Base-by-base conservation (phyloP, 225 moss, liverwort and hornwort genomes). In the Climacium dendroides region DNA sequence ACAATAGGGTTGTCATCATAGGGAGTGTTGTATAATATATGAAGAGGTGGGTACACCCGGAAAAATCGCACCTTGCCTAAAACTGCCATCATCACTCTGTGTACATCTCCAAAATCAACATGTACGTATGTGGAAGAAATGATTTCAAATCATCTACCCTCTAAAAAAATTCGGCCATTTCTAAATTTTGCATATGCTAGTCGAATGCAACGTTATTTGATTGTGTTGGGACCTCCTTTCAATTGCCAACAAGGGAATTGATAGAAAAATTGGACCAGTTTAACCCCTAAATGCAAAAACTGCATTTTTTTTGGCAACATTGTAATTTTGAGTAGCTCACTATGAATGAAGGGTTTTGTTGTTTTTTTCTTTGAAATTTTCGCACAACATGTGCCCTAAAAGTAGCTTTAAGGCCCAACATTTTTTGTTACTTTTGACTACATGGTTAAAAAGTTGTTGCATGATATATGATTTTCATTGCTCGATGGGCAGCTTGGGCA, bases 131-230 rank as follows among this genome's bases (percentile, higher is more conserved):
- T 13, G 5, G 5, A 74, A 74, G 22, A 50, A 52, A 52, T 0
- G 0, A 13, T 13, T 74, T 52, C 0, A 7, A 0, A 34, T 13
- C 8, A 34, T 35, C 5, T 22, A 47, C 2, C 0, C 9, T 45
- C 45, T 8, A 10, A 11, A 29, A 73, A 14, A 6, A 18, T 0
- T 7, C 50, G 13, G 5, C 0, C 20, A 19, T 20, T 20, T 0
- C 3, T 50, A 20, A 34, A 4, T 20, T 48, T 20, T 20, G 12
- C 4, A 74, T 17, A 47, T 0, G 1, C 0, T 15, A 43, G 5
- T 0, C 0, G 0, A 8, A 15, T 71, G 28, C 43, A 0, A 2
- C 1, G 1, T 19, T 50, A 4, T 19, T 34, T 34, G 2, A 1
- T n/a, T 10, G 19, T 3, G 0, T 22, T 12, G 3, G 2, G 1